Percentiles rank a stretch among this genome's conserved stretches.
phyloP scores from a whole-genome alignment of 805 yeast genomes.

The Starmerella stellata region DNA sequence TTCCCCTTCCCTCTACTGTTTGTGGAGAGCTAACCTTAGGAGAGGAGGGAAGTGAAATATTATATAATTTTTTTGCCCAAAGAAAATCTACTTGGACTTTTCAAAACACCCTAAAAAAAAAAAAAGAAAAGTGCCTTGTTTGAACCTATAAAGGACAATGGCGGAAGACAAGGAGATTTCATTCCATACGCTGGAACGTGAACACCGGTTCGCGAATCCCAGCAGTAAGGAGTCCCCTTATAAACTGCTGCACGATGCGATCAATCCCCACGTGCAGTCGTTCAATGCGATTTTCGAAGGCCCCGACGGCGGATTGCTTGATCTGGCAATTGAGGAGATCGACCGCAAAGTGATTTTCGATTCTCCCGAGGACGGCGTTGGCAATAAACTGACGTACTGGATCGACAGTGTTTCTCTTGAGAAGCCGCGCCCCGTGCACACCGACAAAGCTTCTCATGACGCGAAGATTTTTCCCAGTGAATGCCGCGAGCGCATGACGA shows the following conservation, averaged over 20 bases:
- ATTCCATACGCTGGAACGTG: slow-evolving; percentile 74
- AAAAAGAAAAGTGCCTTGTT: too few relatives aligned
- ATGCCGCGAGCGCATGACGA: slow-evolving; percentile 73
- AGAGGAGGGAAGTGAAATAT: too few relatives aligned
- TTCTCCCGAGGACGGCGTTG: slow-evolving; percentile 38
- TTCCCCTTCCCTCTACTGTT: too few relatives aligned
- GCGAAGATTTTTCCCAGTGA: slow-evolving; percentile 69
- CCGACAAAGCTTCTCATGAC: slow-evolving; percentile 57
- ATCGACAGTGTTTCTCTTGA: slow-evolving; percentile 80
- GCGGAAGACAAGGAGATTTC: slow-evolving; percentile 18
- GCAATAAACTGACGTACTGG: slow-evolving; percentile 61
- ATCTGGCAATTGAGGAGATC: slow-evolving; percentile 72
- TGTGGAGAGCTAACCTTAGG: too few relatives aligned
- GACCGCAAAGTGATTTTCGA: slow-evolving; percentile 78
- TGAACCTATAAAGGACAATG: background rate
- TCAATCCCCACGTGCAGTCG: slow-evolving; percentile 87
- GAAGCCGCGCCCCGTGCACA: slow-evolving; percentile 60
- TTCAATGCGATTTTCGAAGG: slow-evolving; percentile 91
- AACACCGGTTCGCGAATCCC: slow-evolving; percentile 67
- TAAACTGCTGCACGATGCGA: slow-evolving; percentile 74
- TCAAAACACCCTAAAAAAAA: too few relatives aligned
- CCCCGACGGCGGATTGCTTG: slow-evolving; percentile 64
- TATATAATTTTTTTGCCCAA: too few relatives aligned
- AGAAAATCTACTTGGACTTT: too few relatives aligned
- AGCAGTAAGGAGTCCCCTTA: slow-evolving; percentile 70